A percentile compares a stretch with the other conserved stretches of the same genome.
phyloP scores from a whole-genome alignment of 345 rosid genomes.

The Zanthoxylum bungeanum region DNA sequence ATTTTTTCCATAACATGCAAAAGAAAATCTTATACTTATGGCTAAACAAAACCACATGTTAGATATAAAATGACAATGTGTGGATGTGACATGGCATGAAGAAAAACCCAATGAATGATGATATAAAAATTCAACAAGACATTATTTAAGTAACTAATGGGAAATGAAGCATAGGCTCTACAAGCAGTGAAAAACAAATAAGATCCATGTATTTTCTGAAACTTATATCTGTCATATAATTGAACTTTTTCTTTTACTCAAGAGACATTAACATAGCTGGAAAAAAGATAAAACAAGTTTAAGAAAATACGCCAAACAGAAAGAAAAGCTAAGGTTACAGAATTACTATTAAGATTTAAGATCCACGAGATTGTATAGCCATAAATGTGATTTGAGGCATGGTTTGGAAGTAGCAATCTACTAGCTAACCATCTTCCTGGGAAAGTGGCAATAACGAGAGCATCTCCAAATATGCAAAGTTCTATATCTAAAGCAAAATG shows the following conservation, averaged over 20 bases:
- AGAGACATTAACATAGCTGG: no score
- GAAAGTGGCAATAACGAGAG: not conserved
- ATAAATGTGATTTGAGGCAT: no score
- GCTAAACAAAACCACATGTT: not conserved
- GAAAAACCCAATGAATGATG: not conserved
- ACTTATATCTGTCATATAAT: no score
- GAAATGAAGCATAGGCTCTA: not conserved
- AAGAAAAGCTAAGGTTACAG: not conserved
- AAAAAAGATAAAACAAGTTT: not conserved
- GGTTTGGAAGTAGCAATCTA: not conserved
- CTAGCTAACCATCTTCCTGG: not conserved
- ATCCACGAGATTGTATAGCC: not conserved
- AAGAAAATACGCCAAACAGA: not conserved
- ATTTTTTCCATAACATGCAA: not conserved
- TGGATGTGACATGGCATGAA: not conserved
- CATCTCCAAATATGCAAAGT: not conserved
- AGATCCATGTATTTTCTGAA: no score
- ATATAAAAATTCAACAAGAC: not conserved
- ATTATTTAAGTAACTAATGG: not conserved
- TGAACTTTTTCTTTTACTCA: no score
- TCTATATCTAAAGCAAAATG: no score
- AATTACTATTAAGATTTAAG: no score
- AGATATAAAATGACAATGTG: not conserved
- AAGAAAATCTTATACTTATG: not conserved
- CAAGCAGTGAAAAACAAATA: not conserved